These are phyloP conservation scores for Parafenestella ontariensis DNA, from an alignment of 2,329 filamentous ascomycete species.

Conservation along the genomic window DNA sequence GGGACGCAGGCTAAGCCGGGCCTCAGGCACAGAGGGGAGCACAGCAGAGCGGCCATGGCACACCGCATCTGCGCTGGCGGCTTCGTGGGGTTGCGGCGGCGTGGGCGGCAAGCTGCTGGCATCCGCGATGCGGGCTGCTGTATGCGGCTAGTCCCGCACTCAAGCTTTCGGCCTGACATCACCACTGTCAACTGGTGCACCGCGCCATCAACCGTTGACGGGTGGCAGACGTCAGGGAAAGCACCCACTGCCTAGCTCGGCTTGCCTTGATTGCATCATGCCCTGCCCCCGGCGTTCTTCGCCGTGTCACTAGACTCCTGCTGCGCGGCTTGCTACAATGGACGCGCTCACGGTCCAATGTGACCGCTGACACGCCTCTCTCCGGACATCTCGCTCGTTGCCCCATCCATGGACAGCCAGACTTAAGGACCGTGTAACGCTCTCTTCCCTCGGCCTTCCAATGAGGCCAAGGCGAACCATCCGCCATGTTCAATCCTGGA, in stretches of 20 bases:
- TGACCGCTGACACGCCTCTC: background rate
- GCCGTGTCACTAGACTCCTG: background rate
- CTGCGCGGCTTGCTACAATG: background rate
- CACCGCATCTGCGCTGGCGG: constrained; percentile 2
- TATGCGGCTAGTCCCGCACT: constrained; percentile 16
- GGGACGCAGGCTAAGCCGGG: constrained; percentile 24
- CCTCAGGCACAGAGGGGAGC: constrained; percentile 16
- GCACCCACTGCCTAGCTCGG: background rate
- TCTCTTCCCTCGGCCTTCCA: background rate
- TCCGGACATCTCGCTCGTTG: background rate
- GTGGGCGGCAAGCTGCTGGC: too few species aligned
- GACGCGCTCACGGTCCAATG: background rate
- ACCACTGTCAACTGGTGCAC: constrained; percentile 28
- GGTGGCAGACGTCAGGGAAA: background rate
- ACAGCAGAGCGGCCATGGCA: constrained; percentile 10
- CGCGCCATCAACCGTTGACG: constrained; percentile 17
- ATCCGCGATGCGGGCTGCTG: too few species aligned
- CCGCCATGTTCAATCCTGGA: constrained; percentile 33
- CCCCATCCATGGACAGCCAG: too few species aligned
- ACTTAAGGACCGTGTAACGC: background rate
- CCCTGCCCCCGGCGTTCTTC: too few species aligned
- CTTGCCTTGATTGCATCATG: background rate
- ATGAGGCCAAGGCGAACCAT: constrained; percentile 19
- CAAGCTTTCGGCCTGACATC: constrained; percentile 37
- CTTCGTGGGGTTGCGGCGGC: too few species aligned